These are phyloP conservation scores for Castanea sativa DNA, from an alignment of 306 rosid genomes.

Conservation along the genomic window DNA sequence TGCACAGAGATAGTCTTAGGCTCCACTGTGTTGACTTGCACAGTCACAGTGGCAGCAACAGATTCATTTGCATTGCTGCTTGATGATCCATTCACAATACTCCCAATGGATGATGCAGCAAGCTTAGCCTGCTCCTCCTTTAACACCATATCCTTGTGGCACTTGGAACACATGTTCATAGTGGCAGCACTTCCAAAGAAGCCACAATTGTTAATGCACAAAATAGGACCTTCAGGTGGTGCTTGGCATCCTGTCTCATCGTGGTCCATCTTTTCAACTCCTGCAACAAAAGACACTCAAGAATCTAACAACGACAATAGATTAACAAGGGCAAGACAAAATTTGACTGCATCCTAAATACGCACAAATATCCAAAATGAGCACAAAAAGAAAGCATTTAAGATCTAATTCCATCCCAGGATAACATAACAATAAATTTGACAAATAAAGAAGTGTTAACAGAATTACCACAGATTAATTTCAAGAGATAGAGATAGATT, in stretches of 20 bases:
- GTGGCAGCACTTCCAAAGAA: conserved; percentile 91
- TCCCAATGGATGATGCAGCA: conserved; percentile 81
- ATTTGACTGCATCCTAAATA: neutral
- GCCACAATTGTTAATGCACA: conserved; percentile 89
- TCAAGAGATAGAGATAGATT: too few relatives aligned
- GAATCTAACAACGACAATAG: neutral
- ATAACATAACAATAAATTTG: neutral
- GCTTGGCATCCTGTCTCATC: conserved; percentile 94
- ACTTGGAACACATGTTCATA: conserved; percentile 94
- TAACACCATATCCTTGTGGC: conserved; percentile 82
- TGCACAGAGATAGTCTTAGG: conserved; percentile 40
- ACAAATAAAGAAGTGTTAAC: too few relatives aligned
- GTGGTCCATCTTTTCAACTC: conserved; percentile 71
- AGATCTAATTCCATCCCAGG: neutral
- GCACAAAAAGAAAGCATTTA: neutral
- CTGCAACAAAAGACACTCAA: conserved; percentile 36
- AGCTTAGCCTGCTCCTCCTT: conserved; percentile 84
- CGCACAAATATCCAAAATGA: neutral
- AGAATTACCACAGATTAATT: too few relatives aligned
- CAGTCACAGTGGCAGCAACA: conserved; percentile 34
- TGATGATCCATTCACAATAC: conserved; percentile 77
- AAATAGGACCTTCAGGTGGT: conserved; percentile 82
- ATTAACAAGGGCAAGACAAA: neutral
- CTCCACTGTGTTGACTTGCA: conserved; percentile 42
- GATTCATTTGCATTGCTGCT: conserved; percentile 49